A percentile compares a stretch with the other conserved stretches of the same genome.
Evolutionary conservation across 1,139 yeast genomes (phyloP).

Genomic region (Magnusiomyces paraingens): DNA sequence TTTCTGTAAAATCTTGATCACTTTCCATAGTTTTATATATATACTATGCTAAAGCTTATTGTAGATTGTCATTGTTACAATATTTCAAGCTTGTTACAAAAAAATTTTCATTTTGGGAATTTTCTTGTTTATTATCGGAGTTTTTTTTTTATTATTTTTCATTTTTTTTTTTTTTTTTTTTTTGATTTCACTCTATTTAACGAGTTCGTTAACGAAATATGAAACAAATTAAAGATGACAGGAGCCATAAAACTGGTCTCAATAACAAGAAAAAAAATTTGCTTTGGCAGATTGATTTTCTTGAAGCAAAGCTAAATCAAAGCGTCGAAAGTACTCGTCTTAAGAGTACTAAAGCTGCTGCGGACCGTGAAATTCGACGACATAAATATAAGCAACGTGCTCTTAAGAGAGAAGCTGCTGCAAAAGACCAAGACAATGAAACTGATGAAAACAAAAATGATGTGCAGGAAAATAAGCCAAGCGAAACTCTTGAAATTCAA

Average conservation of each 20-base stretch:
- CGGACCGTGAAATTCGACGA: slow-evolving; percentile 15
- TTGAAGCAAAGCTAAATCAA: slow-evolving; percentile 30
- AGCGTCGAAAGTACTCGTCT: slow-evolving; percentile 26
- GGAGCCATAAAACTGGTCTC: neutral
- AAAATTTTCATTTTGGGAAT: neutral
- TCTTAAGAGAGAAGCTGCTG: slow-evolving; percentile 12
- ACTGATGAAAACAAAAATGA: slow-evolving; percentile 14
- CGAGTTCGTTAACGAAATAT: neutral
- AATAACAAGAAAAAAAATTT: slow-evolving; percentile 30
- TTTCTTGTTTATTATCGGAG: neutral
- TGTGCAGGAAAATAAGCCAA: slow-evolving; percentile 10
- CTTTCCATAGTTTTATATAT: no score
- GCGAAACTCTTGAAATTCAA: slow-evolving; percentile 3
- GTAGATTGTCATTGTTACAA: neutral
- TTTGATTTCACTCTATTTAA: neutral
- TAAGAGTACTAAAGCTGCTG: slow-evolving; percentile 28
- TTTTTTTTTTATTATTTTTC: no score
- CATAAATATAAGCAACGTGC: neutral
- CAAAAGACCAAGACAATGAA: slow-evolving; percentile 14
- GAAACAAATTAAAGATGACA: slow-evolving; percentile 5
- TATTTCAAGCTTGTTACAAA: neutral
- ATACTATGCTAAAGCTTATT: no score
- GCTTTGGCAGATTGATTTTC: slow-evolving; percentile 34
- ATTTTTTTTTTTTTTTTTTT: neutral
- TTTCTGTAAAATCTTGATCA: no score